Base-by-base conservation (phyloP, 352 stramenopile species). In the Phytophthora pluvialis region DNA sequence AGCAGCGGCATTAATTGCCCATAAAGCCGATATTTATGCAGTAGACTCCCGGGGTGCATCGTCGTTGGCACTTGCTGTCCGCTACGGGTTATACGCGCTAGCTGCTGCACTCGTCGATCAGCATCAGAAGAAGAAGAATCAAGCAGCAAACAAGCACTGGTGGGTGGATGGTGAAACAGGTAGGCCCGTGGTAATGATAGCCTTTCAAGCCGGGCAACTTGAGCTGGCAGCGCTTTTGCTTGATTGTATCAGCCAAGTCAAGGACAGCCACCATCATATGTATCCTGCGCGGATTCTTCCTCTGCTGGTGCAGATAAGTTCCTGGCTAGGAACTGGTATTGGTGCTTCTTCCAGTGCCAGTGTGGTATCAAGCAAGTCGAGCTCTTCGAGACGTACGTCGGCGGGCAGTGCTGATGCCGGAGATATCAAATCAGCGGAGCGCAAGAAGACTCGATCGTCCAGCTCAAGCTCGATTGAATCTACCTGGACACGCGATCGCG, bases 21-120 rank as follows among this genome's bases (percentile, higher is more conserved):
- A 88, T 52, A 81, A 74, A 50, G 81, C 75, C 3, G 62, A 82
- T 33, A 54, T 86, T n/a, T 61, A 70, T 39, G 48, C 59, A 8
- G 38, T 80, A n/a, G 81, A 90, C 51, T 64, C 62, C 1, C 60
- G 75, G 3, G 74, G 70, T 1, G 61, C 76, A 2, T 85, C 79
- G 5, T 40, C 73, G 4, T 40, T 91, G 32, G 73, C 70, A 6
- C 73, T 91, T 29, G 78, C 80, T 11, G 62, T 94, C 43, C 80
- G 83, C 16, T 70, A 83, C 16, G 83, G 83, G 11, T 75, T 94
- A 65, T 94, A 90, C 32, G 60, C 63, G 21, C 57, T 93, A 11
- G 71, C 65, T 29, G 60, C 67, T 62, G 58, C 56, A 46, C 67
- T 75, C 15, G 56, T 70, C 15, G 62, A 72, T 9, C 60, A 75